phyloP scores from a whole-genome alignment of 768 basidiomycete species.

The Serendipita sp. region DNA sequence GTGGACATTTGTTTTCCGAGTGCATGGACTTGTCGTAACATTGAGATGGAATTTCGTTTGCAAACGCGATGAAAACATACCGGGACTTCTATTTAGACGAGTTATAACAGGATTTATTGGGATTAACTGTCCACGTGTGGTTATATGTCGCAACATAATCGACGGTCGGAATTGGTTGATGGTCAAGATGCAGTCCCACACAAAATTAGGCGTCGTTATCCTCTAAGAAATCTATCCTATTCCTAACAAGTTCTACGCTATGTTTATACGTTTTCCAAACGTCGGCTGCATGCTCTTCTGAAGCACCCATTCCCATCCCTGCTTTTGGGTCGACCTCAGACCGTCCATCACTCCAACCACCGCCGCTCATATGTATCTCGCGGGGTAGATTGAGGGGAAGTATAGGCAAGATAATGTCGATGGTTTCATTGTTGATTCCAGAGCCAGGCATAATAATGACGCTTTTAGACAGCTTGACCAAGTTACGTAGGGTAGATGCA shows the following conservation, averaged over 20 bases:
- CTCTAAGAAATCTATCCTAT: background rate
- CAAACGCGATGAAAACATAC: background rate
- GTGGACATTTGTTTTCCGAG: background rate
- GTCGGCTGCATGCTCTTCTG: slow-evolving; percentile 38
- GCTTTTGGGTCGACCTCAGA: slow-evolving; percentile 29
- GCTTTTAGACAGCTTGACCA: background rate
- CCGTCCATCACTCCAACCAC: slow-evolving; percentile 39
- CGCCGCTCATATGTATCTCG: slow-evolving; percentile 65
- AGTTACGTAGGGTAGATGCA: slow-evolving; percentile 17
- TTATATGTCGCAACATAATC: background rate
- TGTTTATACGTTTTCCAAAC: slow-evolving; percentile 48
- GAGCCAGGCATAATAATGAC: slow-evolving; percentile 50
- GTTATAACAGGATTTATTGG: too few relatives aligned
- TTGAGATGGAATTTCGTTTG: background rate
- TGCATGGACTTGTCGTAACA: too few relatives aligned
- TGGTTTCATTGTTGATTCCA: slow-evolving; percentile 46
- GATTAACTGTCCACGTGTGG: background rate
- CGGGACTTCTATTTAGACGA: background rate
- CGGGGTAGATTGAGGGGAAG: slow-evolving; percentile 40
- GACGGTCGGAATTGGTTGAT: background rate
- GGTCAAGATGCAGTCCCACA: background rate
- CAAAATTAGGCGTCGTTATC: background rate
- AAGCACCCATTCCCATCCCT: slow-evolving; percentile 49
- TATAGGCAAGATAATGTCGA: slow-evolving; percentile 30
- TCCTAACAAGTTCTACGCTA: slow-evolving; percentile 22